Base-by-base conservation (phyloP, 345 rosid genomes). In the Dovyalis caffra region DNA sequence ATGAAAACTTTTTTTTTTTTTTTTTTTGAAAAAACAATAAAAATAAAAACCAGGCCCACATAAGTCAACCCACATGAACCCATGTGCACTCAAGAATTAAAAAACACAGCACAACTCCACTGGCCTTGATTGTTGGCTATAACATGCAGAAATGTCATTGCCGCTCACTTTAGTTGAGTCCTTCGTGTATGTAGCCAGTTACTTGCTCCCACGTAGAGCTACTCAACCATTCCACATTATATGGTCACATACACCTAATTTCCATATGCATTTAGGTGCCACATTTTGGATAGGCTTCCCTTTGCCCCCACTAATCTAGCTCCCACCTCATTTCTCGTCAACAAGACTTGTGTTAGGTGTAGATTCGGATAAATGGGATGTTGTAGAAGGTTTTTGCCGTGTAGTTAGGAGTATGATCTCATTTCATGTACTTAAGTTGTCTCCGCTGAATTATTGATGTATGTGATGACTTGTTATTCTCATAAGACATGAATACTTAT, bases 61-160 rank as follows among this genome's bases (percentile, higher is more conserved):
- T 3, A 25, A 35, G 77, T 65, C 77, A 65, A 74, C 76, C 77
- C 77, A 34, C 77, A 74, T 25, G 77, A 61, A 18, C 26, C 33
- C 77, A 74, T 74, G 77, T 74, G 77, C 77, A 51, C 8, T 49
- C 34, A 6, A 49, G 15, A 26, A 3, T 31, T 5, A 28, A 32
- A 73, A 21, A 47, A 21, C 1, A 40, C 5, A 61, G 26, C 12
- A 25, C 70, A 18, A 43, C 16, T 66, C 6, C 68, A 18, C 26
- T 64, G n/a, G 16, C 68, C 43, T 34, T 33, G 23, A 64, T 64
- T 34, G 68, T 51, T 53, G 73, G 64, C 38, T 34, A 23, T 10
- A 70, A 70, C 74, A 70, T 56, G 73, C 64, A 56, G 21, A 5
- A 49, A 49, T 49, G 57, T 6, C 57, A 16, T 35, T 23, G 60